Base-by-base conservation (phyloP, 495 filamentous ascomycete genomes). In the Penicillium chermesinum region DNA sequence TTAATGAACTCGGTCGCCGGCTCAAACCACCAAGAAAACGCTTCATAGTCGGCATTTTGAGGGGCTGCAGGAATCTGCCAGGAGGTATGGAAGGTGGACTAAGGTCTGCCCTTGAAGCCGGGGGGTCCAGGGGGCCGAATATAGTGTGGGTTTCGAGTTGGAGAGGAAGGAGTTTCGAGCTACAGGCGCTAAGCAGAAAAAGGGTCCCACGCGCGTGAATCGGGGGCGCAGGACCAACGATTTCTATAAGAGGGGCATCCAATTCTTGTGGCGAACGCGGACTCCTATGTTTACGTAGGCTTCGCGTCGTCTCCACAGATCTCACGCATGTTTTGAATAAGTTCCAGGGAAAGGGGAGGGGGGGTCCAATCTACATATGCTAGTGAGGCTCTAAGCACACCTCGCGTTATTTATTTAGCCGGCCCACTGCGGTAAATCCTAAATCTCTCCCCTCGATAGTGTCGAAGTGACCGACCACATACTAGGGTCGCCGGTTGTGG, bases 1-100 rank as follows among this genome's bases (percentile, higher is more conserved):
- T 13, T 2, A 37, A 18, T 16, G 40, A 41, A 66, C 66, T 63
- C 20, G 59, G 55, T 20, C 63, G 63, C 48, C 58, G 53, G 14
- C 21, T 57, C 36, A 41, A 21, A n/a, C 41, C 27, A 34, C 49
- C 38, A 14, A 53, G 20, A 25, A 57, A 57, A n/a, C 54, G 50
- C 50, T 57, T 57, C 54, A 57, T 55, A 33, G 10, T 39, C 14
- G 38, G 30, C n/a, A 6, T 45, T 9, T 34, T 47, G 44, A 39
- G 21, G 14, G 5, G 38, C 20, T 32, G 34, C 25, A 19, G 20
- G 18, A 30, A 17, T 38, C 38, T 32, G 38, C 14, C 41, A 48
- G 42, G 33, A 38, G 17, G 19, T 32, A 33, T 18, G 38, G 38
- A 42, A 18, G 22, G 18, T 19, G 18, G 21, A 18, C 14, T 14